Evolutionary conservation across 2,329 filamentous ascomycete species (phyloP).

Genomic region (Apiospora pterosperma): DNA sequence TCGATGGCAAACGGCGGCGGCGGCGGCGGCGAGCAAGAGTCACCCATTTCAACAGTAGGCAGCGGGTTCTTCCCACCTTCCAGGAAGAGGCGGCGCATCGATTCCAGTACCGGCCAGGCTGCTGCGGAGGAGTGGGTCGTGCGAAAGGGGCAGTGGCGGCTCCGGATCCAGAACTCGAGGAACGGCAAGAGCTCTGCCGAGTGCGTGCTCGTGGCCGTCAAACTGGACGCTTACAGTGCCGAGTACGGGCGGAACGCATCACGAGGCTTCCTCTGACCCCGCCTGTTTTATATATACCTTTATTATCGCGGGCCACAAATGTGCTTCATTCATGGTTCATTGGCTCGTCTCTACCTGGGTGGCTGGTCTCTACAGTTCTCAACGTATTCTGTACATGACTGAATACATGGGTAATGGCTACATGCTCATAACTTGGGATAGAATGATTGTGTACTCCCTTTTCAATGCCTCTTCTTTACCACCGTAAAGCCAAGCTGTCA

Average conservation of each 20-base stretch:
- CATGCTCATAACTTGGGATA: background rate
- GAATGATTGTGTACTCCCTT: background rate
- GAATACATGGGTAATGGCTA: background rate
- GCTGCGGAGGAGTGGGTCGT: conserved; percentile 57
- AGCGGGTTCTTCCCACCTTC: conserved; percentile 30
- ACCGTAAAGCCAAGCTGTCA: background rate
- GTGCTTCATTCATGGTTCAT: background rate
- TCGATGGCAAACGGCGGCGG: conserved; percentile 27
- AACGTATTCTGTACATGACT: background rate
- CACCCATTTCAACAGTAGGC: conserved; percentile 24
- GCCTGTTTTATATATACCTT: background rate
- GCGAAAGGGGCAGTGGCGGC: conserved; percentile 66
- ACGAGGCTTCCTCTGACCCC: conserved; percentile 56
- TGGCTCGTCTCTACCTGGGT: background rate
- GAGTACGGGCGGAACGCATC: conserved; percentile 64
- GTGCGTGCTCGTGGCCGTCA: conserved; percentile 71
- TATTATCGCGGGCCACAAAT: background rate
- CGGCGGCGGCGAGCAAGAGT: conserved; percentile 27
- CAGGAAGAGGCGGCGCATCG: conserved; percentile 44
- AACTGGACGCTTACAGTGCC: conserved; percentile 67
- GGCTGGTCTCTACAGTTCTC: too few species aligned
- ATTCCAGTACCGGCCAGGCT: conserved; percentile 23
- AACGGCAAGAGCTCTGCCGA: conserved; percentile 57
- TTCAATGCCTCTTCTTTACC: background rate
- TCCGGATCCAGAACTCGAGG: conserved; percentile 56